Percentiles rank a stretch among this genome's conserved stretches.
These are phyloP conservation scores for Prinsepia uniflora DNA, from an alignment of 306 rosid species.

Conservation along the genomic window DNA sequence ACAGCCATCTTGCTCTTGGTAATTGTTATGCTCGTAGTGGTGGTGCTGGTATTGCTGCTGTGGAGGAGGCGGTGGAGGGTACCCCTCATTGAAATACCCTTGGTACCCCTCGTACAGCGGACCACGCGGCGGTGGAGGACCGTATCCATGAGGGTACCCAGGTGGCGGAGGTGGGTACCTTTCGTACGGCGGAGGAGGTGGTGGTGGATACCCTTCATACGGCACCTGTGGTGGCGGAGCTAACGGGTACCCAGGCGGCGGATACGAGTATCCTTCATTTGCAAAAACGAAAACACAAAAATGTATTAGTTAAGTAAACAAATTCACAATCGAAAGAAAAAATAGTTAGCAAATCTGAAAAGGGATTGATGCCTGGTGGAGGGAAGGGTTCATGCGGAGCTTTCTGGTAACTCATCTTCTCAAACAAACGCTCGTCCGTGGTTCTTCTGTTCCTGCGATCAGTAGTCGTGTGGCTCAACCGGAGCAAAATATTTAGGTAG, in stretches of 20 bases:
- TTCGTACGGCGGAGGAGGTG: slow-evolving; percentile 44
- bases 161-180: slow-evolving; percentile 44
- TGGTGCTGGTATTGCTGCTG: slow-evolving; percentile 32
- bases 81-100: slow-evolving; percentile 61
- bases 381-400: slow-evolving; percentile 42
- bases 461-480: background rate
- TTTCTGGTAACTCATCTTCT: slow-evolving; percentile 51
- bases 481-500: background rate
- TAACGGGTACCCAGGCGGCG: slow-evolving; percentile 11
- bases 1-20: slow-evolving; percentile 35
- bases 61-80: slow-evolving; percentile 51
- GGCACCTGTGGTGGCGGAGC: slow-evolving; percentile 28
- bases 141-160: slow-evolving; percentile 27
- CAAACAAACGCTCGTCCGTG: background rate
- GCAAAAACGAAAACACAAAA: background rate
- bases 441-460: background rate
- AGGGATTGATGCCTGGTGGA: slow-evolving; percentile 24
- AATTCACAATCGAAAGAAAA: background rate
- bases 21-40: slow-evolving; percentile 46
- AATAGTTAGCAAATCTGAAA: background rate
- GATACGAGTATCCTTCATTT: slow-evolving; percentile 6
- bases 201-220: slow-evolving; percentile 28
- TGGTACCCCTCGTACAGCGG: slow-evolving; percentile 70
- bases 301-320: background rate
- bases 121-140: slow-evolving; percentile 16